Percentiles rank a stretch among this genome's conserved stretches.
These are phyloP conservation scores for Xylaria nigripes DNA, from an alignment of 495 filamentous ascomycete genomes.

Conservation along the genomic window DNA sequence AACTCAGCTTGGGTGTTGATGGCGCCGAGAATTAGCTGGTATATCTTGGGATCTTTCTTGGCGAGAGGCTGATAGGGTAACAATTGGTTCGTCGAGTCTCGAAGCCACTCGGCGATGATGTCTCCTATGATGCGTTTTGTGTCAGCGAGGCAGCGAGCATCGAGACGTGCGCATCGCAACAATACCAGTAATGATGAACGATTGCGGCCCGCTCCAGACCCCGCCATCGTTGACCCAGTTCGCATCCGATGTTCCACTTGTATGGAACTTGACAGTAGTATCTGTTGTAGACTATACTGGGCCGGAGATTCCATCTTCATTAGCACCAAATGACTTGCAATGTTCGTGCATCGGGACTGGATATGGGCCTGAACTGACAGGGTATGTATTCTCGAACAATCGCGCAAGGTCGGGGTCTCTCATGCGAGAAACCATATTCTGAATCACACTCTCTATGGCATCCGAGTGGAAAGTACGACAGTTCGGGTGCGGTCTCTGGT, in stretches of 20 bases:
- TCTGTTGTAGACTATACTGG: conserved; percentile 67
- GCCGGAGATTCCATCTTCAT: conserved; percentile 5
- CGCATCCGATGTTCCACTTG: conserved; percentile 26
- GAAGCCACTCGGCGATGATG: conserved; percentile 95
- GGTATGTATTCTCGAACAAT: conserved; percentile 95
- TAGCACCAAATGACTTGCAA: background rate
- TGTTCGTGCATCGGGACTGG: background rate
- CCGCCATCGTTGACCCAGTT: conserved; percentile 37
- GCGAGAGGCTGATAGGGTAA: conserved; percentile 81
- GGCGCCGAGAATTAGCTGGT: conserved; percentile 78
- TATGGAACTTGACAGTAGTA: conserved; percentile 68
- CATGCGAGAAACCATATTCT: conserved; percentile 69
- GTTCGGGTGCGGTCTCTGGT: conserved; percentile 67
- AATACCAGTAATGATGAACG: conserved; percentile 87
- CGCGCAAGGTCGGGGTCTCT: conserved; percentile 82
- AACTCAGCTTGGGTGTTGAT: conserved; percentile 96
- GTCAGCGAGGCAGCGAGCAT: background rate
- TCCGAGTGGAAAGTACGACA: conserved; percentile 87
- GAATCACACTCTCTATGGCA: conserved; percentile 79
- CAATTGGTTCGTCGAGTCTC: conserved; percentile 94
- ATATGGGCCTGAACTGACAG: conserved; percentile 28
- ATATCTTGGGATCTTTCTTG: conserved; percentile 64
- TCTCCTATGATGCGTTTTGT: conserved; percentile 38
- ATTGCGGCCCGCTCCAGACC: conserved; percentile 76
- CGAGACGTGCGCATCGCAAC: background rate